These are phyloP conservation scores for Porphyrellus cyaneotinctus DNA, from an alignment of 768 basidiomycete species.

Conservation along the genomic window DNA sequence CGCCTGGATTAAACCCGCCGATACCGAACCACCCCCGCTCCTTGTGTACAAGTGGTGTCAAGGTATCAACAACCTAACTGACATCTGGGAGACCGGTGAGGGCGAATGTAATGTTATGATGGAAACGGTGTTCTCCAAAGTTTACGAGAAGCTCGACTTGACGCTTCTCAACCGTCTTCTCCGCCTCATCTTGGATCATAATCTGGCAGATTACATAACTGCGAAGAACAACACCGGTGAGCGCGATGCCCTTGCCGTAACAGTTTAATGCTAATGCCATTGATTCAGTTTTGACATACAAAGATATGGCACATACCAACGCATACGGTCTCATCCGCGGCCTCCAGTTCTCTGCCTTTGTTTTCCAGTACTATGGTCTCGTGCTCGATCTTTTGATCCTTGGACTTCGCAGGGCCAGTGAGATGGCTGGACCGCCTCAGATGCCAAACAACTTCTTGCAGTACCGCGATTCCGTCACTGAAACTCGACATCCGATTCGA, in stretches of 20 bases:
- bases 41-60: conserved; percentile 99
- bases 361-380: conserved; percentile 98
- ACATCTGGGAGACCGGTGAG: conserved; percentile 97
- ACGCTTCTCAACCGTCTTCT: conserved; percentile 93
- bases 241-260: conserved; percentile 7
- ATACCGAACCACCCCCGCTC: conserved; percentile 94
- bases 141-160: conserved; percentile 98
- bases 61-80: conserved; percentile 97
- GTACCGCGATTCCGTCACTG: conserved; percentile 91
- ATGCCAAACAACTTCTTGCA: conserved; percentile 99
- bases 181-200: conserved; percentile 96
- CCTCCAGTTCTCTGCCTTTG: conserved; percentile 96
- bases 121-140: conserved; percentile 97
- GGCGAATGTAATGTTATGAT: conserved; percentile 98
- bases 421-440: conserved; percentile 98
- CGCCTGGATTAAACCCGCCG: conserved; percentile 98
- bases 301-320: conserved; percentile 98
- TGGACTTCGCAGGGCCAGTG: conserved; percentile 95
- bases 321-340: conserved; percentile 96
- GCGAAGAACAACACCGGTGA: conserved; percentile 93
- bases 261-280: conserved; percentile 1
- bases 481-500: conserved; percentile 96
- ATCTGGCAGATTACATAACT: conserved; percentile 98
- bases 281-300: conserved; percentile 71
- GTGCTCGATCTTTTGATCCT: conserved; percentile 94